Percentiles rank a stretch among this genome's conserved stretches.
Evolutionary conservation across 1,139 yeast species (phyloP).

Genomic region (Hansenula lynferdii): DNA sequence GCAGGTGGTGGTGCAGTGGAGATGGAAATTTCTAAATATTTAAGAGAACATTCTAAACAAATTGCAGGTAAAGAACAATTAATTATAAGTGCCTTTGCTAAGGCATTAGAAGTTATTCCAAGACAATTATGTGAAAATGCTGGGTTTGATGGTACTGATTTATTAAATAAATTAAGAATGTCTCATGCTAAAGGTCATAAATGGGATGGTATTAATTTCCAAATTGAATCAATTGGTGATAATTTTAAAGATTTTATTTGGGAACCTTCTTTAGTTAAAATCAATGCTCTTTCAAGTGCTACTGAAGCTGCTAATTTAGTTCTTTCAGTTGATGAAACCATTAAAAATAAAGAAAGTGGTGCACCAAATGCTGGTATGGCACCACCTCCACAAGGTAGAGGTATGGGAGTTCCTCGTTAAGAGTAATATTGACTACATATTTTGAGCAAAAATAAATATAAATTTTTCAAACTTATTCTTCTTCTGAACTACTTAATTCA

Average conservation of each 20-base stretch:
- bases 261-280: constrained; percentile 96
- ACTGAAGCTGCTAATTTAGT: constrained; percentile 96
- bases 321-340: constrained; percentile 92
- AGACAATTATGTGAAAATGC: constrained; percentile 97
- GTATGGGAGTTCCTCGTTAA: constrained; percentile 52
- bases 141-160: constrained; percentile 93
- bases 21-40: constrained; percentile 88
- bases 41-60: constrained; percentile 81
- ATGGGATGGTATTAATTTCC: constrained; percentile 93
- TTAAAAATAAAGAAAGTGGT: constrained; percentile 67
- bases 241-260: constrained; percentile 86
- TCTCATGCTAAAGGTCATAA: constrained; percentile 90
- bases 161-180: constrained; percentile 85
- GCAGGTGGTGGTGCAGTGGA: constrained; percentile 99
- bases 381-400: constrained; percentile 53
- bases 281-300: constrained; percentile 91
- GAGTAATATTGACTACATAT: background rate
- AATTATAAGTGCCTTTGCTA: constrained; percentile 87
- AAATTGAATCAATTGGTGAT: constrained; percentile 75
- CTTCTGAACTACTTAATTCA: constrained; percentile 19
- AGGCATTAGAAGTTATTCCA: constrained; percentile 93
- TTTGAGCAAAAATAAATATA: too few species aligned
- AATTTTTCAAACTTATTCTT: constrained; percentile 17
- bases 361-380: constrained; percentile 49
- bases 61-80: constrained; percentile 96